phyloP scores from a whole-genome alignment of 176 grass and related monocot genomes.

The Avena eriantha region DNA sequence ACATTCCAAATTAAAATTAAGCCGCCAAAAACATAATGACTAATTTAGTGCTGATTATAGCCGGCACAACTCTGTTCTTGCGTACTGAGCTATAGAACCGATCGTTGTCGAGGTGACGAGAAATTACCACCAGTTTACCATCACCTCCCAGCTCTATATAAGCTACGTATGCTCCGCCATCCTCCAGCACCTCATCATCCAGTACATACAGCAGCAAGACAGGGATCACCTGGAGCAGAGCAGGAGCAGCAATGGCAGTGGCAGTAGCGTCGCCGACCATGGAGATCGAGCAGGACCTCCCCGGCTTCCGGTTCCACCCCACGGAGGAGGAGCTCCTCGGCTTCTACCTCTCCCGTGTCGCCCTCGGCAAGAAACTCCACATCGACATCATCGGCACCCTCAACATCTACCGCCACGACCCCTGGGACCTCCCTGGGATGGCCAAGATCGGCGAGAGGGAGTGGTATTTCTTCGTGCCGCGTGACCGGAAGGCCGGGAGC shows the following conservation, averaged over 20 bases:
- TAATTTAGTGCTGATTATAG: constrained; percentile 7
- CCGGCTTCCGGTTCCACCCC: constrained; percentile 89
- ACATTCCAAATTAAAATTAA: background rate
- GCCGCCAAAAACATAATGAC: background rate
- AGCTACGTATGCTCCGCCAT: background rate
- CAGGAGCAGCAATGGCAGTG: background rate
- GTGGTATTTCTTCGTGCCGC: constrained; percentile 95
- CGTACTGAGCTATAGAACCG: background rate
- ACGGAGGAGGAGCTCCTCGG: constrained; percentile 92
- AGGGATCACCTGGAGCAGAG: background rate
- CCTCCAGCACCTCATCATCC: background rate
- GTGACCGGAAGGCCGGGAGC: constrained; percentile 62
- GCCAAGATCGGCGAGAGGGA: constrained; percentile 94
- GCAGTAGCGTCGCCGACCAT: constrained; percentile 27
- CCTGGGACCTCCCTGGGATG: constrained; percentile 87
- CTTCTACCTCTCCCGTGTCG: constrained; percentile 71
- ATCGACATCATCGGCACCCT: constrained; percentile 83
- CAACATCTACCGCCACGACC: constrained; percentile 86
- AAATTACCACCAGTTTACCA: constrained; percentile 21
- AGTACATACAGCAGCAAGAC: background rate
- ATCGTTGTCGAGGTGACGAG: constrained; percentile 21
- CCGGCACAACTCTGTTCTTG: background rate
- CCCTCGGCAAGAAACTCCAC: constrained; percentile 65
- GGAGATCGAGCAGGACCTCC: constrained; percentile 65
- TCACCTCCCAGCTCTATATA: constrained; percentile 33